Base-by-base conservation (phyloP, 2,329 filamentous ascomycete species). In the Mycosphaerelloides madeirae region DNA sequence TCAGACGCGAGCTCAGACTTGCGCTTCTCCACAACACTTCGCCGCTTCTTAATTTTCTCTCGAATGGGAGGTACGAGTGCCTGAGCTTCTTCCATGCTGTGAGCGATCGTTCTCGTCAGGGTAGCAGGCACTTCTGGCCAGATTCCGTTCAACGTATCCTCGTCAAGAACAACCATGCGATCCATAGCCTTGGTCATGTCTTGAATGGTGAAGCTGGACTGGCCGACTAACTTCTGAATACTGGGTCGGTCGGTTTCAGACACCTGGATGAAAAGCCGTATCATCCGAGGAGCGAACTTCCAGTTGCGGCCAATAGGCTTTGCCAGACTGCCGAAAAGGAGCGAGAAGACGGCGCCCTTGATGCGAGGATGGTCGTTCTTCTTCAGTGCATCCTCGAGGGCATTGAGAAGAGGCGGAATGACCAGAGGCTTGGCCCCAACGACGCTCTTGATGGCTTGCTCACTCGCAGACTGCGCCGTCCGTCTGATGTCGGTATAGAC, bases 401-500 rank as follows among this genome's bases (percentile, higher is more conserved):
- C 82, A 34, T 84, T 77, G 11, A 98, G 74, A 20, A 98, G 76
- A n/a, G 85, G 81, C 0, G 91, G 89, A 13, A 98, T 94, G 32
- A 98, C 86, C 4, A 97, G 74, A 1, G 89, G 84, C 43, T 90
- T 83, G 16, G 89, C 87, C 1, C 90, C 93, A 54, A 95, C 85
- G 11, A 98, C 77, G 20, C 86, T 85, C 69, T 95, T 96, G 25
- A 97, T 78, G 0, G 93, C 93, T 0, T 93, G 94, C 65, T 98
- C 94, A 44, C 88, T 85, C 0, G 93, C 88, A 49, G 83, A 85
- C 65, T 98, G 93, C 2, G 93, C 93, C 41, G 90, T 90, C 25
- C 90, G 80, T n/a, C 94, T 85, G 40, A 97, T 93, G 62, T 98
- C 93, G 0, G 93, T 93, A 63, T 98, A 98, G 3, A 87, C 72